Evolutionary conservation across 2,329 filamentous ascomycete genomes (phyloP), one percentile per base, ranked within the genome.

Genomic region (Neonectria punicea): DNA sequence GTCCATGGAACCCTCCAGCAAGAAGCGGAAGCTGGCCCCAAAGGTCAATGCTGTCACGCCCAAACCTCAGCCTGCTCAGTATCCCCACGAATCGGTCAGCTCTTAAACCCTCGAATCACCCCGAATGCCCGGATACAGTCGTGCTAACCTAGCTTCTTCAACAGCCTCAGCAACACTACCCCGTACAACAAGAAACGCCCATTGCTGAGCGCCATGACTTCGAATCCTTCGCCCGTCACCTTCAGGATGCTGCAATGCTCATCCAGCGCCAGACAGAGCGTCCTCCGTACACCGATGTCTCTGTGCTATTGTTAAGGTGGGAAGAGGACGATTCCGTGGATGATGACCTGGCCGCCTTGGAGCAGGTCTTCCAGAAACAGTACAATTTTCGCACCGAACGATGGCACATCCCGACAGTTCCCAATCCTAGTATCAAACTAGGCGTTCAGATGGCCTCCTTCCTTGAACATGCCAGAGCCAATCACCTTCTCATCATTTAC

Each of bases 191-290:
- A 77, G 81, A 84, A 77, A 73, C 78, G 60, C 76, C 80, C 36
- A 43, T 76, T 71, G 74, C 77, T 60, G 84, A 88, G 71, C 84
- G 86, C 69, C 84, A 87, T 78, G 88, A 90, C 72, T 91, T 90
- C 78, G 89, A 90, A 77, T 85, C 87, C 58, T 90, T 90, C 74
- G 89, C 88, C 65, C 85, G 88, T 51, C 89, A 91, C 79, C 83
- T 91, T 49, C 89, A 91, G 75, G 89, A 90, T 83, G 89, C 88
- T 54, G 88, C 89, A 68, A 89, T 90, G 85, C 82, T 89, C 72
- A 89, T 91, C 70, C 87, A 89, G 75, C 84, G 86, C 67, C 88
- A 90, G 77, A 87, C 86, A 50, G 86, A 89, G 73, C 84, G 83
- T 63, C 82, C 83, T 3, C 84, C 84, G 5, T 89, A 91, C 69